phyloP scores from a whole-genome alignment of 2,329 filamentous ascomycete species.

The Macroventuria anomochaeta region DNA sequence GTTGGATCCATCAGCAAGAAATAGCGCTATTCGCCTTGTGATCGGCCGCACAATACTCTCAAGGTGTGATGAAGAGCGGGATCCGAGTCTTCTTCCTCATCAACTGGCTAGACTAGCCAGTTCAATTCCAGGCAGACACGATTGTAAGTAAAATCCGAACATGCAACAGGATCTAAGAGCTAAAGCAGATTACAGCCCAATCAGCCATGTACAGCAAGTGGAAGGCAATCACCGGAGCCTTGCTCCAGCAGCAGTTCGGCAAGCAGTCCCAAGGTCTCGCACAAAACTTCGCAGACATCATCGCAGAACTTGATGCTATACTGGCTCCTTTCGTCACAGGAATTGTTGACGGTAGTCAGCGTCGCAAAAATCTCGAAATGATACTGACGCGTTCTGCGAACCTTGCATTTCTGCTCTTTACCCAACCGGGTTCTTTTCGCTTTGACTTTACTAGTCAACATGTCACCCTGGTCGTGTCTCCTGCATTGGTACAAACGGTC shows the following conservation, averaged over 20 bases:
- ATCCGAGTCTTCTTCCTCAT: slow-evolving; percentile 23
- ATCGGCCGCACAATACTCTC: slow-evolving; percentile 27
- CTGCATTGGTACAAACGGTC: slow-evolving; percentile 36
- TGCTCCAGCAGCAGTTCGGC: slow-evolving; percentile 23
- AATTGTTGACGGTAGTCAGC: slow-evolving; percentile 21
- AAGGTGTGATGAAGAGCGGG: slow-evolving; percentile 18
- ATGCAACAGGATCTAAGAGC: too few species aligned
- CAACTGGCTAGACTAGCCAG: slow-evolving; percentile 13
- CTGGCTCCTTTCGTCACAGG: slow-evolving; percentile 31
- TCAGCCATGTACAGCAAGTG: slow-evolving; percentile 30
- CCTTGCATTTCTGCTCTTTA: slow-evolving; percentile 39
- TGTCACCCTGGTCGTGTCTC: slow-evolving; percentile 30
- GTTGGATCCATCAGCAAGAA: slow-evolving; percentile 18
- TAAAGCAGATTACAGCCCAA: too few species aligned
- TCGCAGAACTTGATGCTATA: slow-evolving; percentile 27
- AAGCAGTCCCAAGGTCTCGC: slow-evolving; percentile 6
- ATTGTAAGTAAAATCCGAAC: too few species aligned
- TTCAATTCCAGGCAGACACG: neutral
- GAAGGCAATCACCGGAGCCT: slow-evolving; percentile 31
- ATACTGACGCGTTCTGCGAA: slow-evolving; percentile 38
- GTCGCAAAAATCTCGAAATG: slow-evolving; percentile 38
- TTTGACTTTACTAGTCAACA: slow-evolving; percentile 34
- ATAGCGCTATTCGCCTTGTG: slow-evolving; percentile 23
- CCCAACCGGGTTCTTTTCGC: slow-evolving; percentile 38
- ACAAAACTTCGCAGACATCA: slow-evolving; percentile 16